phyloP scores from a whole-genome alignment of 345 rosid genomes.

The Raphanus raphanistrum region DNA sequence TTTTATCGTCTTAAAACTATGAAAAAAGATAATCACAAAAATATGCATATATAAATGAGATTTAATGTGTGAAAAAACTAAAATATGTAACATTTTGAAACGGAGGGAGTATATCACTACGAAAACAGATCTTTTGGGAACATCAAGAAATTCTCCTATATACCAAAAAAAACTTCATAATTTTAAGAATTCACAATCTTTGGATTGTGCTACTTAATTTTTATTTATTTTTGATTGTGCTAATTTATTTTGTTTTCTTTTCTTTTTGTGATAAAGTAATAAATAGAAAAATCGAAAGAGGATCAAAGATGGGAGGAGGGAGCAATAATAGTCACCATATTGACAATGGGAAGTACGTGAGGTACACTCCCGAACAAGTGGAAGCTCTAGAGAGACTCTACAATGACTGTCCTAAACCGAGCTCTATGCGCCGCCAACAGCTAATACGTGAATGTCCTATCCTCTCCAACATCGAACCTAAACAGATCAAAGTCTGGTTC shows the following conservation, averaged over 20 bases:
- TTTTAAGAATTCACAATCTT: neutral
- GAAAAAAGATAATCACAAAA: too few relatives aligned
- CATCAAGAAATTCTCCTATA: neutral
- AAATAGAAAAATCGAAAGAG: slow-evolving; percentile 18
- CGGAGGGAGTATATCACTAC: neutral
- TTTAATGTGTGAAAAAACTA: too few relatives aligned
- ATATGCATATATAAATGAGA: too few relatives aligned
- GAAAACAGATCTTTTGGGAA: neutral
- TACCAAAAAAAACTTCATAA: neutral
- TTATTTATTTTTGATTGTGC: neutral
- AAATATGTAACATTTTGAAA: too few relatives aligned
- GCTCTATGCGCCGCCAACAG: slow-evolving; percentile 94
- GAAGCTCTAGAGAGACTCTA: slow-evolving; percentile 98
- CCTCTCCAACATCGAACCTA: slow-evolving; percentile 90
- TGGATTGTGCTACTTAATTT: neutral
- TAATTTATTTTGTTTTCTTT: neutral
- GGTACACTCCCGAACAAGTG: slow-evolving; percentile 98
- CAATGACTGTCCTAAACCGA: slow-evolving; percentile 97
- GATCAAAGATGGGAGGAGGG: slow-evolving; percentile 49
- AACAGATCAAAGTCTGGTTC: slow-evolving; percentile 99
- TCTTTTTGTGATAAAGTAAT: neutral
- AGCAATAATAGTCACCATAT: slow-evolving; percentile 68
- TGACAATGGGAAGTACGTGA: slow-evolving; percentile 85
- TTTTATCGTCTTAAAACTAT: too few relatives aligned
- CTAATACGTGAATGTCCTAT: slow-evolving; percentile 95